Evolutionary conservation across 108 stramenopile genomes (phyloP).

Genomic region (Phaeodactylum tricornutum): DNA sequence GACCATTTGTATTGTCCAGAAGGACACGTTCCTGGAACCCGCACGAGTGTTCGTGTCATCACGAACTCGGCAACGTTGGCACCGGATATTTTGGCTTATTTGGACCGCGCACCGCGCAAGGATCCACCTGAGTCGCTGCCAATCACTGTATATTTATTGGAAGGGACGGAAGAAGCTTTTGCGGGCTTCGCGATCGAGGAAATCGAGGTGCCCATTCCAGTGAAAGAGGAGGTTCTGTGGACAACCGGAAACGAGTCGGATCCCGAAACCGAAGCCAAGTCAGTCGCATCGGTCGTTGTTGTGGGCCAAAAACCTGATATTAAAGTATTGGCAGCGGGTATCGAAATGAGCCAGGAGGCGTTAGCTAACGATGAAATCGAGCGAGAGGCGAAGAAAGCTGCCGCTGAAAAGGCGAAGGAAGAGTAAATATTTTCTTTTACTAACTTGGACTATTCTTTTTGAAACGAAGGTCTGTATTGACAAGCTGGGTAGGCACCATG

Average conservation of each 20-base stretch:
- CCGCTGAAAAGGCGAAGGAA: conserved; percentile 21
- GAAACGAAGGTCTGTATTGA: too few relatives aligned
- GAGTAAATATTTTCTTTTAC: too few relatives aligned
- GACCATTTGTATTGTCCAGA: conserved; percentile 73
- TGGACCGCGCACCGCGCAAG: conserved; percentile 67
- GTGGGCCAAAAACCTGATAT: conserved; percentile 44
- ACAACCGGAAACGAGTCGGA: conserved; percentile 9
- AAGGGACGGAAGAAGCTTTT: conserved; percentile 39
- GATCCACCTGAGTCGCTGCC: conserved; percentile 53
- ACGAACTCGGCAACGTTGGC: conserved; percentile 51
- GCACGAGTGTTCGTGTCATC: conserved; percentile 68
- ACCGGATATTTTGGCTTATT: conserved; percentile 61
- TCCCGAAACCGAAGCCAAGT: conserved; percentile 46
- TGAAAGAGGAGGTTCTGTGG: conserved; percentile 2
- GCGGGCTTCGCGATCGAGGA: conserved; percentile 82
- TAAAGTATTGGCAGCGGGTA: conserved; percentile 59
- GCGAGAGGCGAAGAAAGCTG: conserved; percentile 52
- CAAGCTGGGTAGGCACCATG: too few relatives aligned
- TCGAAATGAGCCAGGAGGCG: conserved; percentile 71
- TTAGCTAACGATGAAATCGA: conserved; percentile 69
- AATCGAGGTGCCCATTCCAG: conserved; percentile 38
- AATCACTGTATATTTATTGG: conserved; percentile 70
- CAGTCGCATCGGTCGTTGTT: conserved; percentile 73
- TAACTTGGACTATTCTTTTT: too few relatives aligned
- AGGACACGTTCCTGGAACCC: conserved; percentile 70